These are phyloP conservation scores for Elsinoe australis DNA, from an alignment of 2,329 filamentous ascomycete genomes.

Conservation along the genomic window DNA sequence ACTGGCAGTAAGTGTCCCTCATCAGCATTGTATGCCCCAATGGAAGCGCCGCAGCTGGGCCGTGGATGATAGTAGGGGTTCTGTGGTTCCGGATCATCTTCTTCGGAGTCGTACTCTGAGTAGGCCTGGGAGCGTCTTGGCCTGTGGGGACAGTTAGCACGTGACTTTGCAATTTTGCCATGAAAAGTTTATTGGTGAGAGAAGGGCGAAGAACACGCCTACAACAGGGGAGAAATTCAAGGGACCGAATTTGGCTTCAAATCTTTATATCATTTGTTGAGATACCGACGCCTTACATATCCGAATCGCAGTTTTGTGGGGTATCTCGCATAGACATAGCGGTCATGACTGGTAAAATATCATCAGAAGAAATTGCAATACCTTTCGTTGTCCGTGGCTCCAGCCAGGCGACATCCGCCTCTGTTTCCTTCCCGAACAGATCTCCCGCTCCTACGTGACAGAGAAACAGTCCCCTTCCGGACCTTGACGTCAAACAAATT, in stretches of 20 bases:
- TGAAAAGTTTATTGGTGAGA: neutral
- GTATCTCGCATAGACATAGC: slow-evolving; percentile 15
- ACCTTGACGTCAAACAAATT: slow-evolving; percentile 61
- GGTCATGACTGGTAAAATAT: slow-evolving; percentile 15
- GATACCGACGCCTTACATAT: slow-evolving; percentile 9
- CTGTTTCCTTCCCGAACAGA: slow-evolving; percentile 22
- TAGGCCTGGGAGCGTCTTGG: slow-evolving; percentile 3
- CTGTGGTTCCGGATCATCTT: neutral
- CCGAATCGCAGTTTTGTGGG: slow-evolving; percentile 15
- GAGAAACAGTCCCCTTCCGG: slow-evolving; percentile 48
- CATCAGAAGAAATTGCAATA: slow-evolving; percentile 17
- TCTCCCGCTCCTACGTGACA: slow-evolving; percentile 21
- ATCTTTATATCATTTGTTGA: slow-evolving; percentile 2
- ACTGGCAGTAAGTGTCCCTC: slow-evolving; percentile 82
- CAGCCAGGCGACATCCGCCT: slow-evolving; percentile 23
- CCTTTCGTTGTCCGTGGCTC: slow-evolving; percentile 19
- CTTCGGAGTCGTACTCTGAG: slow-evolving; percentile 7
- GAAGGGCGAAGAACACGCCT: neutral
- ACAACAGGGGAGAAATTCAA: neutral
- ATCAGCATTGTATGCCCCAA: slow-evolving; percentile 73
- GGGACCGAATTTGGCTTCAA: neutral
- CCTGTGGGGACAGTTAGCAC: slow-evolving; percentile 6
- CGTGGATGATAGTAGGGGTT: slow-evolving; percentile 73
- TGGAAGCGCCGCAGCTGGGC: slow-evolving; percentile 80
- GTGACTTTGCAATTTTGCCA: neutral